phyloP scores from a whole-genome alignment of 805 yeast species.

The Ogataea neopini region DNA sequence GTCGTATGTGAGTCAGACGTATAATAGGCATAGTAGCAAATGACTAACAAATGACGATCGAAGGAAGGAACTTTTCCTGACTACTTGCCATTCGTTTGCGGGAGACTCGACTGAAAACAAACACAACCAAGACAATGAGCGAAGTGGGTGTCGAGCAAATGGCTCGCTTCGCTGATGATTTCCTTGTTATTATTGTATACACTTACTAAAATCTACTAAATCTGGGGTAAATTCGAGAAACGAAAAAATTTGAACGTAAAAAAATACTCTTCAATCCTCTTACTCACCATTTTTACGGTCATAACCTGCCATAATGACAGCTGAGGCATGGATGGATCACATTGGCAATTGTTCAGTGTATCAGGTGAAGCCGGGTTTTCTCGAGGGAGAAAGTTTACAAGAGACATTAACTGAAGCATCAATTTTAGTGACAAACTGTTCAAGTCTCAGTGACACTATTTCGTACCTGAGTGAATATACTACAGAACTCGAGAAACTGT shows the following conservation, averaged over 20 bases:
- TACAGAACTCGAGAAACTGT: background rate
- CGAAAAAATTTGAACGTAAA: background rate
- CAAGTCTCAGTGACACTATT: conserved; percentile 3
- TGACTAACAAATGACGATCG: background rate
- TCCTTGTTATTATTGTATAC: too few relatives aligned
- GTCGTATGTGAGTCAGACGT: conserved; percentile 14
- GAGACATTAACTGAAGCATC: conserved; percentile 37
- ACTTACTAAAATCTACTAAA: too few relatives aligned
- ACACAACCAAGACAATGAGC: too few relatives aligned
- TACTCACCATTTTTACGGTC: too few relatives aligned
- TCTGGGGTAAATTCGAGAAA: background rate
- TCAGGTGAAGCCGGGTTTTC: conserved; percentile 13
- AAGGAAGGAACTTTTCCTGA: too few relatives aligned
- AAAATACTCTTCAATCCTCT: too few relatives aligned
- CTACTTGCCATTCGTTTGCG: too few relatives aligned
- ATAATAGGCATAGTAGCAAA: conserved; percentile 2
- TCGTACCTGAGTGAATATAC: background rate
- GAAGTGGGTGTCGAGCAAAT: too few relatives aligned
- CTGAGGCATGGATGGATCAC: background rate
- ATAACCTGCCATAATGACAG: background rate
- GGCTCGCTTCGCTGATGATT: too few relatives aligned
- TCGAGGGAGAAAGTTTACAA: conserved; percentile 14
- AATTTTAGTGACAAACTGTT: conserved; percentile 48
- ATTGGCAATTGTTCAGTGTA: conserved; percentile 11
- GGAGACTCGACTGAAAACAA: too few relatives aligned